Evolutionary conservation across 169 alveolate species (phyloP), one percentile per base, ranked within the genome.

Genomic region (Toxoplasma gondii): DNA sequence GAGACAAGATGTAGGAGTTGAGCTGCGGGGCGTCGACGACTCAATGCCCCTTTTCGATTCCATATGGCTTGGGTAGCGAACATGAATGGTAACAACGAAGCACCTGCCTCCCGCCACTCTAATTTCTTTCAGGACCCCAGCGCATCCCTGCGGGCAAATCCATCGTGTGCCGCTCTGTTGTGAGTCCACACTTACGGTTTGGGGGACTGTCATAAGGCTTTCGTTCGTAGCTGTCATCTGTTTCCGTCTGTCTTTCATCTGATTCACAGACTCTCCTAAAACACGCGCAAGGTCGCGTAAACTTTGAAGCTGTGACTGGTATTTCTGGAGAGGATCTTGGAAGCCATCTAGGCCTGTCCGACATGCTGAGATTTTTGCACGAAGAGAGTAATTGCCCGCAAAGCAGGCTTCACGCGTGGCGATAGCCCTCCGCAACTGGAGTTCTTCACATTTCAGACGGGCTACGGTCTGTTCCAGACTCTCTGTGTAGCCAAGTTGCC

Each of bases 401-500:
- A 82, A 82, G 12, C 41, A 1, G 29, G 38, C 67, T 19, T 82
- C 90, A 29, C 90, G 90, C 67, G 64, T 31, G 10, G 90, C 90
- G 38, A 39, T 5, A 7, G 31, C 1, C 17, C 90, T 22, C 0
- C 90, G 90, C 22, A 82, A 16, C 34, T 43, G 90, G 41, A 82
- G 90, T 38, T 82, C 90, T 43, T 82, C 90, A 82, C 64, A 29
- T 27, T 82, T 82, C 67, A 82, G 41, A 38, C 67, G 53, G 10
- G 90, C 90, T 39, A 82, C 54, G 17, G 90, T 82, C 67, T 82
- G 90, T 43, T 82, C 90, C 16, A 82, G 90, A 31, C 29, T 82
- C 1, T 49, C 90, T 27, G 90, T 1, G 29, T 82, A 82, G 31
- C 64, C 90, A 41, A 82, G 38, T 29, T 43, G 53, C 36, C 90